A percentile compares a stretch with the other conserved stretches of the same genome.
Conservation (phyloP, 2,329 filamentous ascomycete species). For the Nothopassalora personata region DNA sequence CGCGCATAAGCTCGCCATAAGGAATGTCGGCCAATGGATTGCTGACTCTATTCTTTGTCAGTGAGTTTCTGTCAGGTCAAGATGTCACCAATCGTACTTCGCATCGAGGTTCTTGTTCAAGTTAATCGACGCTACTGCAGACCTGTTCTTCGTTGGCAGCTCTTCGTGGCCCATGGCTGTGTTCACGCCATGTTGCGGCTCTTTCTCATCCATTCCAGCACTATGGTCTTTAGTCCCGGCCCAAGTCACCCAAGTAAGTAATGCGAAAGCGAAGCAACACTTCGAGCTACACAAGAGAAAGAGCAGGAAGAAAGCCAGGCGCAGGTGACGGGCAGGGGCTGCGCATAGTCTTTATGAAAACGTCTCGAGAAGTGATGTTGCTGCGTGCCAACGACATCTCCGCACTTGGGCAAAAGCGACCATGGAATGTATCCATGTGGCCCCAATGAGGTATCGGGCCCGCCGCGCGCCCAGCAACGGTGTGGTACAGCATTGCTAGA, state of each 20-base stretch:
- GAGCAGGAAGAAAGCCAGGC: too few relatives aligned
- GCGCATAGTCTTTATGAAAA: too few relatives aligned
- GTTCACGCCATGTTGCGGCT: background rate
- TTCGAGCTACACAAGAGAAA: too few relatives aligned
- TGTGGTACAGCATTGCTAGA: background rate
- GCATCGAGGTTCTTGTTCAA: conserved; percentile 25
- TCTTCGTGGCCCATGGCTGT: background rate
- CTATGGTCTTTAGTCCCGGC: too few relatives aligned
- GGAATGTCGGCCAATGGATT: conserved; percentile 54
- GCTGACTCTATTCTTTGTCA: conserved; percentile 32
- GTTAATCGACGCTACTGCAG: conserved; percentile 8
- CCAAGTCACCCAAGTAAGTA: too few relatives aligned
- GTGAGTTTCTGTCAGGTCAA: background rate
- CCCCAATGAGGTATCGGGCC: background rate
- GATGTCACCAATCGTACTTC: conserved; percentile 10
- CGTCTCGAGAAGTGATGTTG: too few relatives aligned
- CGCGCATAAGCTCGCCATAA: conserved; percentile 47
- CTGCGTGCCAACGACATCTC: too few relatives aligned
- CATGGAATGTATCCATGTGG: background rate
- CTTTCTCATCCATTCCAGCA: conserved; percentile 3
- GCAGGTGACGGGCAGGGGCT: too few relatives aligned
- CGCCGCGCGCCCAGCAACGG: background rate
- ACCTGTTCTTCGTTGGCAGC: background rate
- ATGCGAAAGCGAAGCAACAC: too few relatives aligned
- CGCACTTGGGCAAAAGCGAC: too few relatives aligned